Evolutionary conservation across 495 filamentous ascomycete species (phyloP), one percentile per base, ranked within the genome.

Genomic region (Aspergillus leporis): DNA sequence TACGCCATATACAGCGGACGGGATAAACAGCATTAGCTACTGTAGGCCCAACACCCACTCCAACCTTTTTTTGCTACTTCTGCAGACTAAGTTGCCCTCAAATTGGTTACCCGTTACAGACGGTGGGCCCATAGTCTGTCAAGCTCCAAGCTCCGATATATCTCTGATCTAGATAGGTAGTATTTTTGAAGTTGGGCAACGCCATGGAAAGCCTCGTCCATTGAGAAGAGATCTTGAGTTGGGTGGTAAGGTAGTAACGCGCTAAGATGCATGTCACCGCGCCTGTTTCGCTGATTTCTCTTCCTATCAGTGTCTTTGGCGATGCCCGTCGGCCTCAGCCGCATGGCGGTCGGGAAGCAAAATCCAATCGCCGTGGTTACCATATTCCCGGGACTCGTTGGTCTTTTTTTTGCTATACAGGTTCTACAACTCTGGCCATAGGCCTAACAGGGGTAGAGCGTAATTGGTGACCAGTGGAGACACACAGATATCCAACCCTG

Each of bases 291-390:
- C 40, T 41, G 36, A 14, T 38, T 22, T 40, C 51, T 54, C 32
- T 41, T 40, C 38, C 14, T 41, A 36, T 14, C 34, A 14, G 4
- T 36, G 4, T 8, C 16, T 18, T 41, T 41, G 16, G 38, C 38
- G 14, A 14, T 14, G 3, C 16, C 25, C 25, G 3, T 28, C 25
- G 25, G 25, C 3, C 14, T n/a, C 38, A 36, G 34, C 34, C 34
- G 34, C 34, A 36, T 8, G 34, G 3, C 34, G 9, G 34, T 36
- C 34, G 4, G 34, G 10, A 12, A 41, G 38, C 38, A 18, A n/a
- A n/a, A 25, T 31, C 56, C 56, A 59, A 59, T 59, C 38, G 49
- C 25, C 36, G n/a, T 38, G 5, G 34, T 25, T 59, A 59, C 56
- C 56, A 53, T 10, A 34, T 31, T 32, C 32, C 38, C 49, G 56